phyloP scores from a whole-genome alignment of 2,329 filamentous ascomycete genomes.

The Botrytis medusae region DNA sequence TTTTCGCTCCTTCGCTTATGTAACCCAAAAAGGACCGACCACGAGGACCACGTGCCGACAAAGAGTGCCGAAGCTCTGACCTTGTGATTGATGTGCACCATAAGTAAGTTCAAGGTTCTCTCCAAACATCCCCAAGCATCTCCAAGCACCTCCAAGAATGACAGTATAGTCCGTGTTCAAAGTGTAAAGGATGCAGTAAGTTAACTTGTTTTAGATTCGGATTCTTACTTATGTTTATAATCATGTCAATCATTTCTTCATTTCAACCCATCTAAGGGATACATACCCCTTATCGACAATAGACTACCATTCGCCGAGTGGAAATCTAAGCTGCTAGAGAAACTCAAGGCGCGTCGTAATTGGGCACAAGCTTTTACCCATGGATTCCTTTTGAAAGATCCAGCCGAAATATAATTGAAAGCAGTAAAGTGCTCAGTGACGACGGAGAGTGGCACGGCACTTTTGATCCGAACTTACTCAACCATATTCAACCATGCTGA shows the following conservation, averaged over 20 bases:
- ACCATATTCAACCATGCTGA: not conserved
- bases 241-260: not conserved
- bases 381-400: not conserved
- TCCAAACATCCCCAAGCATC: not conserved
- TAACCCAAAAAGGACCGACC: not conserved
- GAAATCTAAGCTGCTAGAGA: not conserved
- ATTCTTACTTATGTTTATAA: not conserved
- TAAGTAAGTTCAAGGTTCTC: not conserved
- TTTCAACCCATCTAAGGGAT: not conserved
- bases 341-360: not conserved
- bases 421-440: not conserved
- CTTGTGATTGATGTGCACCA: not conserved
- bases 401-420: not conserved
- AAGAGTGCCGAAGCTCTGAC: not conserved
- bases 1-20: not conserved
- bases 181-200: not conserved
- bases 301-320: not conserved
- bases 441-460: not conserved
- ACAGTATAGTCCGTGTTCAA: not conserved
- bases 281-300: not conserved
- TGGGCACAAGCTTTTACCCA: not conserved
- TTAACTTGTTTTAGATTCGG: too few species aligned
- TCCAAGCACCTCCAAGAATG: not conserved
- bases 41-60: not conserved
- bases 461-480: not conserved